Conservation (phyloP, 1,139 yeast species). For the Suhomyces kunorum region DNA sequence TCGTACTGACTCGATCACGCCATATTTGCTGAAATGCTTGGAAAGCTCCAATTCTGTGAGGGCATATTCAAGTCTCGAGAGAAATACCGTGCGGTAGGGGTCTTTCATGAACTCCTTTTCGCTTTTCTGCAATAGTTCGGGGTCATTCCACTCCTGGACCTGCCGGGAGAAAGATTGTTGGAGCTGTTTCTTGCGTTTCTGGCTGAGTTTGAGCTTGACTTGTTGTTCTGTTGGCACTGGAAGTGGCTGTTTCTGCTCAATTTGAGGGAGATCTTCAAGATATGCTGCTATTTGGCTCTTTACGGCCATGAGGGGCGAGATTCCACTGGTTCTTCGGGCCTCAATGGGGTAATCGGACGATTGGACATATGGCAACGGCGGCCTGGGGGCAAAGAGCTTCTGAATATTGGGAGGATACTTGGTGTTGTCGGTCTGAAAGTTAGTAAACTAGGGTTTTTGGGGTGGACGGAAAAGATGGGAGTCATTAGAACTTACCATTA, state of each 20-base stretch:
- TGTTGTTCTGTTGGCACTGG: slow-evolving; percentile 15
- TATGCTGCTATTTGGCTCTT: slow-evolving; percentile 29
- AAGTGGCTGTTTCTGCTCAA: slow-evolving; percentile 23
- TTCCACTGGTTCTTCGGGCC: slow-evolving; percentile 48
- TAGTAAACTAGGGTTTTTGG: slow-evolving; percentile 13
- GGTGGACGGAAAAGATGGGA: not conserved
- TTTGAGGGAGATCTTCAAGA: slow-evolving; percentile 32
- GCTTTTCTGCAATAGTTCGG: slow-evolving; percentile 50
- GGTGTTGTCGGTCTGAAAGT: slow-evolving; percentile 19
- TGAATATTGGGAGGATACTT: slow-evolving; percentile 65
- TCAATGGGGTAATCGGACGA: slow-evolving; percentile 60
- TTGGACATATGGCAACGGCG: slow-evolving; percentile 58
- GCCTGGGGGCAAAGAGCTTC: slow-evolving; percentile 65
- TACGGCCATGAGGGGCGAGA: slow-evolving; percentile 54
- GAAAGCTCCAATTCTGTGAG: slow-evolving; percentile 72
- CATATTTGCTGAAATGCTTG: slow-evolving; percentile 61
- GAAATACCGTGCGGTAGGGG: slow-evolving; percentile 76
- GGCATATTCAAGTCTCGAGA: slow-evolving; percentile 67
- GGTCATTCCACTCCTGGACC: slow-evolving; percentile 40
- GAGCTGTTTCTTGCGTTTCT: slow-evolving; percentile 12
- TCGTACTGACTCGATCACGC: slow-evolving; percentile 67
- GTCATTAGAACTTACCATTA: not conserved
- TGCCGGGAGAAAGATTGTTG: slow-evolving; percentile 39
- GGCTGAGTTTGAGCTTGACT: slow-evolving; percentile 12
- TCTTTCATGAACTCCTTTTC: slow-evolving; percentile 67